Evolutionary conservation across 2,329 filamentous ascomycete genomes (phyloP), one percentile per base, ranked within the genome.

Genomic region (Moelleriella libera): DNA sequence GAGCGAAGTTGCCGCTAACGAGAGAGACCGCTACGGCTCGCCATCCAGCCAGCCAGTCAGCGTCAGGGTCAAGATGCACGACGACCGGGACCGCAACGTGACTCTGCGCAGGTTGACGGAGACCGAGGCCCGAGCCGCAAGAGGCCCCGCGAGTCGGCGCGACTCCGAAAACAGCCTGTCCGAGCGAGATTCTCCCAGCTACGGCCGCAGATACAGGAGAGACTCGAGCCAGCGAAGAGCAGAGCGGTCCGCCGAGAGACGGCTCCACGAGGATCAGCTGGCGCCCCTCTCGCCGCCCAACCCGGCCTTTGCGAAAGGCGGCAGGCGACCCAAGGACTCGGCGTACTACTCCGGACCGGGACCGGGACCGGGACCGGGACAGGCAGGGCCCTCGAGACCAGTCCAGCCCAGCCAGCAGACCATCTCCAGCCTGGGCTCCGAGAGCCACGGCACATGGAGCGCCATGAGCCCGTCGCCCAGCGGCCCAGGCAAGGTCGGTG

Each of bases 21-120:
- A 61, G 30, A 60, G 68, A 32, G 61, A 68, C 32, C 62, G 63
- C 29, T 68, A 66, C 47, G 64, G 63, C 46, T 65, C 66, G 30
- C 66, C 63, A 5, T 59, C 61, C 5, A 71, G 69, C 54, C 66
- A 69, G 32, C 68, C 74, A 3, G 68, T 78, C 32, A 76, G 74
- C 55, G 72, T 82, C 49, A 79, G 76, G 57, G 63, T 82, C 48
- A 76, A 74, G 55, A 68, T 81, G 44, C 73, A 80, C 52, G 74
- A 79, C 52, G 77, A 82, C 54, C 70, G 69, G 32, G 73, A 78
- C 49, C 68, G 74, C 51, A 79, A 79, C 52, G 71, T 83, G 48
- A 83, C 78, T 11, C 63, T 83, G 41, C 71, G 78, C 39, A 69
- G 76, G 37, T 63, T 82, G 29, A 80, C 79, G 0, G 77, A 80